phyloP scores from a whole-genome alignment of 805 yeast species.

The Hanseniaspora lindneri region DNA sequence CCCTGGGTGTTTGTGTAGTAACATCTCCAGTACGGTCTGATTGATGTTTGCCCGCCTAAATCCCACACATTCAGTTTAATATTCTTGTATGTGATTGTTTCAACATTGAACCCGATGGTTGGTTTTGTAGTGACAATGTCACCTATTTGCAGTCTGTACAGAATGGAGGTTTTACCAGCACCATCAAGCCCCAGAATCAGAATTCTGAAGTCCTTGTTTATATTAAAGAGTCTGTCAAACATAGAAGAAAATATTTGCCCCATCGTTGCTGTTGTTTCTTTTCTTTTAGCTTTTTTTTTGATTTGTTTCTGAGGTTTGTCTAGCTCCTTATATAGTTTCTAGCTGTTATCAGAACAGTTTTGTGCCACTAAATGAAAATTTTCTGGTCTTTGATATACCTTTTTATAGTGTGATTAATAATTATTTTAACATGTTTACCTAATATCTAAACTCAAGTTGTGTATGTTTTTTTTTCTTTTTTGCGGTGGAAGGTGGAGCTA shows the following conservation, averaged over 20 bases:
- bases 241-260: conserved; percentile 85
- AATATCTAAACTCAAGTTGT: too few relatives aligned
- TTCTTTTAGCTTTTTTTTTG: not conserved
- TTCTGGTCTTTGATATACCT: too few relatives aligned
- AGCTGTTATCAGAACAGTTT: too few relatives aligned
- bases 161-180: conserved; percentile 93
- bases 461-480: too few relatives aligned
- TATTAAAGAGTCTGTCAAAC: conserved; percentile 80
- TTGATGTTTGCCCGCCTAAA: conserved; percentile 91
- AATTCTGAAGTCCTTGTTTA: conserved; percentile 78
- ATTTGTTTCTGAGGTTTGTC: too few relatives aligned
- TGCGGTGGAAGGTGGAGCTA: too few relatives aligned
- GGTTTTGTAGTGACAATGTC: conserved; percentile 70
- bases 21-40: conserved; percentile 95
- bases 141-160: conserved; percentile 78
- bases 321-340: too few relatives aligned
- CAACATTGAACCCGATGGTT: conserved; percentile 91
- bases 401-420: too few relatives aligned
- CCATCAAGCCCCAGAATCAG: conserved; percentile 88
- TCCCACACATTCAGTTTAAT: conserved; percentile 94
- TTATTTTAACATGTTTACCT: too few relatives aligned
- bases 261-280: conserved; percentile 32
- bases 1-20: conserved; percentile 93
- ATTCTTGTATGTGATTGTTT: conserved; percentile 77
- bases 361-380: too few relatives aligned